Evolutionary conservation across 2,329 filamentous ascomycete genomes (phyloP).

Genomic region (Pseudogymnoascus sp.): DNA sequence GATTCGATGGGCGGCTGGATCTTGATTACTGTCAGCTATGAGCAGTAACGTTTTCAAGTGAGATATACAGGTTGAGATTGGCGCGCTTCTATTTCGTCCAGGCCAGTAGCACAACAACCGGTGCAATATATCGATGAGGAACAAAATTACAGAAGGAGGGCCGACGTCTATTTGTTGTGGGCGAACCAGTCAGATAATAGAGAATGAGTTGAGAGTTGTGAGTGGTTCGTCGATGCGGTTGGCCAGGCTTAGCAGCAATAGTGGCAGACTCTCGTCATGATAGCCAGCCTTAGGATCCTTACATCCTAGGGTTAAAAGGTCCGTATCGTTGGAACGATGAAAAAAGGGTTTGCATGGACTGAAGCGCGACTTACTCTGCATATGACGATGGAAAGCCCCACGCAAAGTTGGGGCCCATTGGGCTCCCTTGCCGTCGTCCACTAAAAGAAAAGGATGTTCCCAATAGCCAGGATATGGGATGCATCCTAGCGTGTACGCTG

Average conservation of each 20-base stretch:
- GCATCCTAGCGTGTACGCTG: not conserved
- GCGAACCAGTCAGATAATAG: constrained; percentile 1
- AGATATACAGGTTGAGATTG: not conserved
- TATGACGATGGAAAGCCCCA: constrained; percentile 5
- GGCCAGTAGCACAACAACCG: constrained; percentile 3
- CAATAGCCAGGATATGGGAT: not conserved
- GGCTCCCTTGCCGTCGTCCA: not conserved
- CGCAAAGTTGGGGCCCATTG: not conserved
- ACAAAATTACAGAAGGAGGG: constrained; percentile 1
- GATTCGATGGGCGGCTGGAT: not conserved
- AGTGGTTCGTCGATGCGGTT: not conserved
- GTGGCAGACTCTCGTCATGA: not conserved
- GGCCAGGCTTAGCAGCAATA: not conserved
- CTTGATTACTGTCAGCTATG: constrained; percentile 2
- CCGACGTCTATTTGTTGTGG: constrained; percentile 4
- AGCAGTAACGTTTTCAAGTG: not conserved
- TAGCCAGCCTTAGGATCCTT: not conserved
- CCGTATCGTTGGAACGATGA: not conserved
- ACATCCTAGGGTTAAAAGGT: not conserved
- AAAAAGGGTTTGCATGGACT: not conserved
- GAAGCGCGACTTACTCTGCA: not conserved
- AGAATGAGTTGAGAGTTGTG: not conserved
- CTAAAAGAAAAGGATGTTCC: not conserved
- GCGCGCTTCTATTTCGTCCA: constrained; percentile 1
- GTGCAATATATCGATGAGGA: not conserved